These are phyloP conservation scores for Vitis rotundifolia DNA, from an alignment of 164 flowering plant genomes.

Conservation along the genomic window DNA sequence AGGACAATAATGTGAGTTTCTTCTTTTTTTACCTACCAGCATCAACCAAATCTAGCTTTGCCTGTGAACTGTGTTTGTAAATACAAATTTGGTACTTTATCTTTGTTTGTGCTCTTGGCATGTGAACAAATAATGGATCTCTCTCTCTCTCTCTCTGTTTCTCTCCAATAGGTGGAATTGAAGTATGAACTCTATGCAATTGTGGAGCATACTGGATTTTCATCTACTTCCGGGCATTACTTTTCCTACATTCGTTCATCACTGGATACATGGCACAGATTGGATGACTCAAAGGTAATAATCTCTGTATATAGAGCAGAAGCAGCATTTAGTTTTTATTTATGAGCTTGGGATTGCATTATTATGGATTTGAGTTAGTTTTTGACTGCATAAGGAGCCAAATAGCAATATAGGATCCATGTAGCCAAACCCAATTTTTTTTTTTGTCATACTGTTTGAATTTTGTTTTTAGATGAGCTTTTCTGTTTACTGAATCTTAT, in stretches of 20 bases:
- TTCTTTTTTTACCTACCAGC: neutral
- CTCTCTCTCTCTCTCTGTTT: neutral
- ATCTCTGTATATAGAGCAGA: neutral
- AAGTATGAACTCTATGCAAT: slow-evolving; percentile 82
- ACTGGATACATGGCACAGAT: slow-evolving; percentile 62
- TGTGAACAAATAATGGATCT: neutral
- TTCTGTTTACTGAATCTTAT: too few relatives aligned
- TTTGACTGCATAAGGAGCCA: too few relatives aligned
- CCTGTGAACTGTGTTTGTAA: too few relatives aligned
- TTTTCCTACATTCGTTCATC: slow-evolving; percentile 67
- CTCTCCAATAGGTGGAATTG: slow-evolving; percentile 36
- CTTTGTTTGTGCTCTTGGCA: neutral
- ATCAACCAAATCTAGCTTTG: neutral
- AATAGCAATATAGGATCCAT: too few relatives aligned
- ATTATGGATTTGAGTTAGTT: slow-evolving; percentile 17
- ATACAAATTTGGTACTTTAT: too few relatives aligned
- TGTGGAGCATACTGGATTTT: slow-evolving; percentile 69
- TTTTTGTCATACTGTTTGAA: too few relatives aligned
- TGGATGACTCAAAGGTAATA: slow-evolving; percentile 82
- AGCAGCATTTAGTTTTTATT: neutral
- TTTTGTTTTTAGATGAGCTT: too few relatives aligned
- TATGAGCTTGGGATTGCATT: neutral
- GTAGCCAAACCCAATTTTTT: too few relatives aligned
- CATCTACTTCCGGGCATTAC: slow-evolving; percentile 77
- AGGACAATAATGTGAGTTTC: slow-evolving; percentile 44